Base-by-base conservation (phyloP, 768 basidiomycete genomes). In the Suillus subalutaceus region DNA sequence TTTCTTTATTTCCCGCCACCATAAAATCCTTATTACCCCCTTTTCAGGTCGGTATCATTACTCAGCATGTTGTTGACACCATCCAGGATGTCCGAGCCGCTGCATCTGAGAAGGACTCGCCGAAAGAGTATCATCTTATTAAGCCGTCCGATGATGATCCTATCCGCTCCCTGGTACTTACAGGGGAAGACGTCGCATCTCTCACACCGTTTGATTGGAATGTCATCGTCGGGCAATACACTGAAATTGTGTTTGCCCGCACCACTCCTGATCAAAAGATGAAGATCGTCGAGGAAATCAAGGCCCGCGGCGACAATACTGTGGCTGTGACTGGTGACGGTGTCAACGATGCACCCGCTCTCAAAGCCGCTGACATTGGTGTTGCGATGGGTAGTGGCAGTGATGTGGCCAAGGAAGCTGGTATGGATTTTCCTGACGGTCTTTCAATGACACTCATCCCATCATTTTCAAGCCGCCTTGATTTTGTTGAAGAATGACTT, bases 251-350 rank as follows among this genome's bases (percentile, higher is more conserved):
- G 2, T 87, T 88, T 55, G 84, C 85, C 0, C 77, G 86, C 18
- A 86, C 84, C 3, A 84, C 83, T 0, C 85, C 86, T 3, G 83
- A 86, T 68, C 85, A 86, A 72, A 88, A 87, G 69, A 78, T 88
- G 67, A 75, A 80, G 16, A 88, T 88, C 65, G 85, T 88, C n/a
- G 82, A 83, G 65, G 81, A 83, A 37, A 78, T 86, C 68, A 85
- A 87, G 62, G 70, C 74, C 7, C 75, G 84, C 1, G 83, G 80
- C 6, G 79, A 79, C 71, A 81, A 82, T 65, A 81, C 83, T 4
- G 85, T 86, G 10, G 85, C 84, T 1, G 85, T 82, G 3, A 81
- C 82, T 0, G 87, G 87, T 2, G 88, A 89, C 67, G 88, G 88
- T 48, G 83, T 84, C 26, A 86, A 86, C 62, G 85, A 86, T 69